Evolutionary conservation across 1,284 basidiomycete genomes (phyloP).

Genomic region (Fomes fomentarius): DNA sequence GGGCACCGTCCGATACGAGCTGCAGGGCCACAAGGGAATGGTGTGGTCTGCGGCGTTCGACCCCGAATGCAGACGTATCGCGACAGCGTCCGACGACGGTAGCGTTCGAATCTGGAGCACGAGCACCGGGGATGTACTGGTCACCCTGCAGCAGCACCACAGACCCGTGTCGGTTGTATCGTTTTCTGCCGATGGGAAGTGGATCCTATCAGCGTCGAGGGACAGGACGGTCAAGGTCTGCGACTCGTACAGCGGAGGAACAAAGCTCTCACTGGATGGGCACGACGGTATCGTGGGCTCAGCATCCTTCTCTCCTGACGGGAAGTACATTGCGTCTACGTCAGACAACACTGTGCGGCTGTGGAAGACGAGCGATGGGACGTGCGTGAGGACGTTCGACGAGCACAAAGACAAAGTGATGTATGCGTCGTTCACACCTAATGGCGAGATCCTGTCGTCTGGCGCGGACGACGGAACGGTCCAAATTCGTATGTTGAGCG

Average conservation of each 20-base stretch:
- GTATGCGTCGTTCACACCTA: slow-evolving; percentile 34
- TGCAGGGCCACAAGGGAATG: slow-evolving; percentile 18
- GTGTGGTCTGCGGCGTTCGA: slow-evolving; percentile 28
- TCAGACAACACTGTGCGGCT: slow-evolving; percentile 16
- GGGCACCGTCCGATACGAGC: neutral
- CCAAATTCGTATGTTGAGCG: slow-evolving; percentile 1
- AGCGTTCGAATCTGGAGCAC: slow-evolving; percentile 22
- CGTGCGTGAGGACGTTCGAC: slow-evolving; percentile 3
- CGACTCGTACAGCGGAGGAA: slow-evolving; percentile 17
- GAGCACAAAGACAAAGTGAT: slow-evolving; percentile 30
- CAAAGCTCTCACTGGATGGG: slow-evolving; percentile 5
- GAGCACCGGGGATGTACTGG: slow-evolving; percentile 19
- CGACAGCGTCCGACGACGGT: slow-evolving; percentile 28
- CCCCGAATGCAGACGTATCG: slow-evolving; percentile 23
- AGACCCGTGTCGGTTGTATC: slow-evolving; percentile 36
- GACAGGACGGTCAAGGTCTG: slow-evolving; percentile 19
- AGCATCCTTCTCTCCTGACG: slow-evolving; percentile 30
- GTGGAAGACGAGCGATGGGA: slow-evolving; percentile 15
- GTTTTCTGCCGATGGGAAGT: slow-evolving; percentile 39
- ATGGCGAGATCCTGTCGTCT: slow-evolving; percentile 35
- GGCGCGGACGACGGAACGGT: slow-evolving; percentile 39
- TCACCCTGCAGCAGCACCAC: slow-evolving; percentile 20
- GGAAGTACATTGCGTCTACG: slow-evolving; percentile 12
- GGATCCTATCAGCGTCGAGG: slow-evolving; percentile 13
- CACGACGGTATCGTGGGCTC: slow-evolving; percentile 10